phyloP scores from a whole-genome alignment of 768 basidiomycete genomes.

The Mycena pura region DNA sequence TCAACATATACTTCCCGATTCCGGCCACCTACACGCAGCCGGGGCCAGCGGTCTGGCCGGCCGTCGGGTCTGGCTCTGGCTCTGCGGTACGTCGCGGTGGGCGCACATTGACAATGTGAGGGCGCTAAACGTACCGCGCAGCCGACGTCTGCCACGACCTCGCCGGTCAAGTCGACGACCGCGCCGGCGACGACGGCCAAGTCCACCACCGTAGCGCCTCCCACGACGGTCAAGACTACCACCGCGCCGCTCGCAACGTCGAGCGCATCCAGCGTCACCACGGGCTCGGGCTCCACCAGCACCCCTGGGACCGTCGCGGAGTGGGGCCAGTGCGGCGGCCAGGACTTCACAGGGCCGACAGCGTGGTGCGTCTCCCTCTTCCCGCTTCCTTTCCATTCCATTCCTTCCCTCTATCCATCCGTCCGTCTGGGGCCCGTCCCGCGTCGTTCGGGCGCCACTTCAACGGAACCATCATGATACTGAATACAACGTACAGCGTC shows the following conservation, averaged over 20 bases:
- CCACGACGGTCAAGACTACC: not conserved
- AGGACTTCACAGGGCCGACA: not conserved
- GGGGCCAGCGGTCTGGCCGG: slow-evolving; percentile 15
- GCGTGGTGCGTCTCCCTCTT: not conserved
- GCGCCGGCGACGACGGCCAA: not conserved
- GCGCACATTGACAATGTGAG: no score
- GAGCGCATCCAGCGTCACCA: not conserved
- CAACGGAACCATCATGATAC: no score
- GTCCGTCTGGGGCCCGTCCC: no score
- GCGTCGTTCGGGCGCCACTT: no score
- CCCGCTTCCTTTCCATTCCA: no score
- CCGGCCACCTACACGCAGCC: slow-evolving; percentile 29
- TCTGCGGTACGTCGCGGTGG: no score
- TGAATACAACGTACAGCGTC: not conserved
- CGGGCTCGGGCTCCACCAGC: not conserved
- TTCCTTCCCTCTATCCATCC: no score
- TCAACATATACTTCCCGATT: slow-evolving; percentile 31
- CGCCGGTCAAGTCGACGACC: not conserved
- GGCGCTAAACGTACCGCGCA: not conserved
- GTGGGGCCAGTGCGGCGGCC: not conserved
- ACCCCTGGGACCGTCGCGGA: not conserved
- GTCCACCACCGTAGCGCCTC: not conserved
- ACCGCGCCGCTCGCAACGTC: not conserved
- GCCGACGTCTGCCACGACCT: not conserved
- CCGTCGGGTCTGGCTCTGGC: not conserved